These are phyloP conservation scores for Aphanomyces invadans DNA, from an alignment of 352 stramenopile species.

Conservation along the genomic window DNA sequence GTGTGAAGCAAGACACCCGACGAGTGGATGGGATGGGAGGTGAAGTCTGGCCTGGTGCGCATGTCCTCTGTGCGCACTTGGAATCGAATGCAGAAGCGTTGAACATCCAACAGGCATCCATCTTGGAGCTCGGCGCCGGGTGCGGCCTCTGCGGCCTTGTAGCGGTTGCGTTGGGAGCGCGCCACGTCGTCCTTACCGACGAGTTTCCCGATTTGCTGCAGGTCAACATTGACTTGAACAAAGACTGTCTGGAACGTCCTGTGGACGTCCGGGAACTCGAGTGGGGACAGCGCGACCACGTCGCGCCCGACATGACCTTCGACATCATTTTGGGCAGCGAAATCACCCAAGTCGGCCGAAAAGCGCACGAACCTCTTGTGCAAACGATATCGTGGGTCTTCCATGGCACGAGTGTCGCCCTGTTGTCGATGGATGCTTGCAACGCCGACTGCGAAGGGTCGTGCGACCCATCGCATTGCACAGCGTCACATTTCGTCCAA, in stretches of 20 bases:
- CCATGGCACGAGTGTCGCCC: conserved; percentile 31
- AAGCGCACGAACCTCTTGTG: conserved; percentile 36
- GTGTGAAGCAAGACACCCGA: conserved; percentile 45
- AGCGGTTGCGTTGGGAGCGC: conserved; percentile 34
- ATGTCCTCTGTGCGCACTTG: conserved; percentile 46
- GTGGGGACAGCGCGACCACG: conserved; percentile 20
- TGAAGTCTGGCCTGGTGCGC: conserved; percentile 50
- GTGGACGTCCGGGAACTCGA: conserved; percentile 31
- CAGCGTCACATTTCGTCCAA: conserved; percentile 43
- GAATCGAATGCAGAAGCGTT: conserved; percentile 25
- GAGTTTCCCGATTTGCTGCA: conserved; percentile 48
- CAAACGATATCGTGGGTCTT: conserved; percentile 37
- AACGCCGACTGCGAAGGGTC: conserved; percentile 30
- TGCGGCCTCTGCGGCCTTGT: conserved; percentile 49
- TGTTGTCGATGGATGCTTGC: conserved; percentile 54
- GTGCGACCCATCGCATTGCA: conserved; percentile 46
- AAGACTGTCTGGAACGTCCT: conserved; percentile 27
- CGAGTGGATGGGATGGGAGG: conserved; percentile 47
- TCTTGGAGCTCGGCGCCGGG: conserved; percentile 51
- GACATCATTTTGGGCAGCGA: conserved; percentile 55
- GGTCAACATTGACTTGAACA: conserved; percentile 39
- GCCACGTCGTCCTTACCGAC: conserved; percentile 36
- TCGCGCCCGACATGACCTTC: conserved; percentile 33
- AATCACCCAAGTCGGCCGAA: conserved; percentile 45
- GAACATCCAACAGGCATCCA: conserved; percentile 28